Base-by-base conservation (phyloP, 306 rosid genomes). In the Dryas octopetala region DNA sequence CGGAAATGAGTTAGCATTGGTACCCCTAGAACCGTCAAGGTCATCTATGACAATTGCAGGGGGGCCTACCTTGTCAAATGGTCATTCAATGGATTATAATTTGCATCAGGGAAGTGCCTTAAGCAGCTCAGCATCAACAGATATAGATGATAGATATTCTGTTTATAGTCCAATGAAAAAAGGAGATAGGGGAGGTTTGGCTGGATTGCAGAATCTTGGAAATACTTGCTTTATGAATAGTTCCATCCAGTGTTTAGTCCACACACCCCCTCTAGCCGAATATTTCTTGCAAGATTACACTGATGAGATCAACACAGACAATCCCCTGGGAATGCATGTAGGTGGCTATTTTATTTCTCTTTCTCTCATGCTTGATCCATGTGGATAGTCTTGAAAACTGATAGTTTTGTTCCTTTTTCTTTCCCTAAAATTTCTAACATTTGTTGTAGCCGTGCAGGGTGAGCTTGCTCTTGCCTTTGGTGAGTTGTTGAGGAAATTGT, bases 171-270 rank as follows among this genome's bases (percentile, higher is more conserved):
- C 80, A 45, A 48, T 67, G 75, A 82, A 73, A 78, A 84, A 79
- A 83, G 93, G 80, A 66, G 97, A 90, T 63, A 88, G 71, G 82
- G 91, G 89, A 68, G 99, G 99, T 50, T 88, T 96, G 90, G 93
- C 97, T 3, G 99, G 99, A 75, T 79, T 96, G 86, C 99, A 96
- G 87, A 96, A 96, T 86, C 87, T 96, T 70, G 99, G 99, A 60
- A 96, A 96, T 82, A 96, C 99, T 61, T 96, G 99, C 84, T 96
- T 96, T 82, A 96, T 96, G 99, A 96, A 92, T 79, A 96, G 99
- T 74, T 80, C 99, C 66, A 45, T 96, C 79, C 99, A 92, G 66
- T 96, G 99, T 85, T 85, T 96, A 79, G 98, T 90, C 78, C 99
- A 96, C 66, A 96, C 99, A 9, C 96, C 98, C 41, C 96, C 89